Base-by-base conservation (phyloP, 768 basidiomycete genomes). In the Russula ochroleuca region DNA sequence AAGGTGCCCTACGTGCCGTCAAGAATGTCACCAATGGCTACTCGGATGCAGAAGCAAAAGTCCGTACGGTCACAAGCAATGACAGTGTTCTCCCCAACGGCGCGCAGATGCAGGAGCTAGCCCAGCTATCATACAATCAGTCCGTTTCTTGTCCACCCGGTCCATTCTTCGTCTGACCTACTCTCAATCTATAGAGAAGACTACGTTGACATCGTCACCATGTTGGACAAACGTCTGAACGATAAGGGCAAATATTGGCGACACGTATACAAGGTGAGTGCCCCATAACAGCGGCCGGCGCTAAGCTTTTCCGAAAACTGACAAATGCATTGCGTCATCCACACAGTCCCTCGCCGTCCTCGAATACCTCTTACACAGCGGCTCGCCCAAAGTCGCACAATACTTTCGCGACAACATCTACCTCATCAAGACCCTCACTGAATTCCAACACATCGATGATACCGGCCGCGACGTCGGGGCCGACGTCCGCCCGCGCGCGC, bases 181-280 rank as follows among this genome's bases (percentile, higher is more conserved):
- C 40, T 7, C 10, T 48, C 9, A 23, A 40, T 1, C 23, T 10
- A 50, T 68, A 83, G 94, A 74, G 86, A 84, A 59, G 94, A 98
- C 71, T 98, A 97, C 72, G 88, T 97, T 10, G 96, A 98, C 76
- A 92, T 98, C 72, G 95, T 98, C 90, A 92, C 97, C 78, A 94
- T 97, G 88, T 82, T 98, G 45, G 94, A 97, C 77, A 98, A 98
- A 77, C 85, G 96, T 53, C 77, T 98, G 66, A 94, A 94, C 68
- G 96, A 98, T 79, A 98, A 97, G 80, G 96, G 96, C 35, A 98
- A 98, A 84, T 95, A 97, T 71, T 98, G 96, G 96, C 83, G 95
- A 55, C 96, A 98, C 79, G 95, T 98, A 59, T 98, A 95, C 85
- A 98, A 98, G 83, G 93, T 87, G 65, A 58, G 80, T 57, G 21